These are phyloP conservation scores for Cyclocybe cylindracea DNA, from an alignment of 768 basidiomycete species.

Conservation along the genomic window DNA sequence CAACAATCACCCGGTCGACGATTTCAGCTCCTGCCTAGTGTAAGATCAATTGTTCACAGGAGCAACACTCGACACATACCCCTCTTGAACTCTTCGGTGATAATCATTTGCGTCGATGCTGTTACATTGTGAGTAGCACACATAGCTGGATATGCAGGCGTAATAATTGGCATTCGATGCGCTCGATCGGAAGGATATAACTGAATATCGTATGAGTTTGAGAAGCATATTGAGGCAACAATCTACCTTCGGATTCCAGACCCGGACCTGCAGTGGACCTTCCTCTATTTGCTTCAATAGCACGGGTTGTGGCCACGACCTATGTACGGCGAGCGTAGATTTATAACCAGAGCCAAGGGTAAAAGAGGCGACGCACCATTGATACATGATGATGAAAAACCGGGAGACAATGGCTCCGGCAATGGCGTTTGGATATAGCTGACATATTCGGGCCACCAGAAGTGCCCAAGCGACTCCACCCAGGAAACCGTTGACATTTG, in stretches of 20 bases:
- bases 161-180: conserved; percentile 99
- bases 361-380: conserved; percentile 64
- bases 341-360: neutral
- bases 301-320: conserved; percentile 99
- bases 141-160: conserved; percentile 98
- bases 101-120: conserved; percentile 91
- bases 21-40: conserved; percentile 77
- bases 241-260: conserved; percentile 95
- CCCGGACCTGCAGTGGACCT: conserved; percentile 87
- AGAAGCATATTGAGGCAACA: neutral
- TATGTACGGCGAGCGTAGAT: conserved; percentile 28
- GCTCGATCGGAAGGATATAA: conserved; percentile 88
- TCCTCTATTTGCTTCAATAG: conserved; percentile 95
- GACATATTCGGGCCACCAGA: conserved; percentile 98
- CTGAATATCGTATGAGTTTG: conserved; percentile 36
- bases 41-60: conserved; percentile 7
- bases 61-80: conserved; percentile 42
- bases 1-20: conserved; percentile 88
- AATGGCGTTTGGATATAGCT: conserved; percentile 92
- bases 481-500: conserved; percentile 96
- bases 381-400: conserved; percentile 98
- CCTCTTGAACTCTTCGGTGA: conserved; percentile 94
- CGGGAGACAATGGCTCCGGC: conserved; percentile 96
- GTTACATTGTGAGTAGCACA: conserved; percentile 99
- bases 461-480: conserved; percentile 99